Percentiles rank a stretch among this genome's conserved stretches.
Evolutionary conservation across 345 rosid species (phyloP).

Genomic region (Salix caprea): DNA sequence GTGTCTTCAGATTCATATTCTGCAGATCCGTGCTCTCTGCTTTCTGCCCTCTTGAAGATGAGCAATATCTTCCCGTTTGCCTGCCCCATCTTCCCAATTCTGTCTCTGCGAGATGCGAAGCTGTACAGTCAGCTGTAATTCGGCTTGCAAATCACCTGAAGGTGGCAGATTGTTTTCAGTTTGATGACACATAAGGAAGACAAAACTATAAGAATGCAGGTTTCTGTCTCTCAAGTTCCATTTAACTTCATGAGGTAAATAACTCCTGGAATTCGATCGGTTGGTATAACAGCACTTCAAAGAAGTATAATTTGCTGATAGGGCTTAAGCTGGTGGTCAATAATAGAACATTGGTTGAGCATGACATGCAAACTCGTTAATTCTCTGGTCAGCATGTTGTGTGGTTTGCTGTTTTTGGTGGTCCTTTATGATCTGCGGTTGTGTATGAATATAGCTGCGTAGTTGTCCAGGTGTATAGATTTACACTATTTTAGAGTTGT

Average conservation of each 20-base stretch:
- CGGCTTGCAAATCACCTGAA: slow-evolving; percentile 60
- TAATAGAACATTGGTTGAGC: slow-evolving; percentile 8
- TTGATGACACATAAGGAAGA: slow-evolving; percentile 18
- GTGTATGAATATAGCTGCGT: slow-evolving; percentile 11
- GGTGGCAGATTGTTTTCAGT: slow-evolving; percentile 57
- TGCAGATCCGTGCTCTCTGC: slow-evolving; percentile 60
- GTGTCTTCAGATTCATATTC: slow-evolving; percentile 73
- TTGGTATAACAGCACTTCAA: neutral
- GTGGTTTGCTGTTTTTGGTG: neutral
- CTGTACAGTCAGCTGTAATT: slow-evolving; percentile 46
- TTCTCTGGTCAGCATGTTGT: neutral
- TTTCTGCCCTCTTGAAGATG: slow-evolving; percentile 47
- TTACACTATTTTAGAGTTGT: slow-evolving; percentile 9
- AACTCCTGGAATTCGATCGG: neutral
- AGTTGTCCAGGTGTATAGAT: slow-evolving; percentile 17
- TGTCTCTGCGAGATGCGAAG: slow-evolving; percentile 48
- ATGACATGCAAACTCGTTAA: slow-evolving; percentile 2
- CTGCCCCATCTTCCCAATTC: slow-evolving; percentile 67
- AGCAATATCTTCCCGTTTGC: slow-evolving; percentile 68
- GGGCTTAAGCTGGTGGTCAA: slow-evolving; percentile 8
- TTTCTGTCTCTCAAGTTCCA: slow-evolving; percentile 6
- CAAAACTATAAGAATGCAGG: slow-evolving; percentile 9
- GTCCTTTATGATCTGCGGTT: slow-evolving; percentile 17
- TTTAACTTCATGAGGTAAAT: neutral
- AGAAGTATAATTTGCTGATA: slow-evolving; percentile 10